phyloP scores from a whole-genome alignment of 441 rosid genomes.

The Gossypium schwendimanii region DNA sequence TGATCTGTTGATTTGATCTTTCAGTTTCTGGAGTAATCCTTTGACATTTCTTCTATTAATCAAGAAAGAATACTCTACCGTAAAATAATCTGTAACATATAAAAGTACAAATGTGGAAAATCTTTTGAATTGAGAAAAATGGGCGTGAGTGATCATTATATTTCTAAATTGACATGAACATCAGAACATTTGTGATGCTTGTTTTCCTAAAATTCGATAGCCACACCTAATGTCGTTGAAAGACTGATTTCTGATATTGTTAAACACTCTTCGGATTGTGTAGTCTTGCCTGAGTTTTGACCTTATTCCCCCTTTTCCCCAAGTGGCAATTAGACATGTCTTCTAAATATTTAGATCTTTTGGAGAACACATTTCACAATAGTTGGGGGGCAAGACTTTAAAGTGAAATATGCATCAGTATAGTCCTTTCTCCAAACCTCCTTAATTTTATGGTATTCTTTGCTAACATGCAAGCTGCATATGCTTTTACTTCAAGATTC shows the following conservation, averaged over 20 bases:
- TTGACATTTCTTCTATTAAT: neutral
- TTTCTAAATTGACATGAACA: neutral
- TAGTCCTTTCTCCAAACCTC: neutral
- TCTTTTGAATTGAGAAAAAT: neutral
- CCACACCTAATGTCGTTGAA: neutral
- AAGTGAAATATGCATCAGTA: neutral
- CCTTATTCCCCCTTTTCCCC: neutral
- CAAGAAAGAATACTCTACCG: neutral
- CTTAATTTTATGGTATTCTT: neutral
- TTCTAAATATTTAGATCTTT: neutral
- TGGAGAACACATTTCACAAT: neutral
- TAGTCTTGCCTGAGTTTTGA: neutral
- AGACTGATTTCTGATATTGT: neutral
- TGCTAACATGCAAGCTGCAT: neutral
- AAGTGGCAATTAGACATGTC: neutral
- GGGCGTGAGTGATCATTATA: neutral
- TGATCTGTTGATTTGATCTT: neutral
- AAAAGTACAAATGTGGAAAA: neutral
- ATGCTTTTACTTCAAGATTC: neutral
- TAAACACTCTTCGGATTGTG: neutral
- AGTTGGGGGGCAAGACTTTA: neutral
- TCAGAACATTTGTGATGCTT: neutral
- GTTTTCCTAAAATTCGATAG: neutral
- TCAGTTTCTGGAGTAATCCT: neutral
- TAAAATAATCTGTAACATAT: neutral